Evolutionary conservation across 805 yeast species (phyloP).

Genomic region (Wickerhamiella brachini): DNA sequence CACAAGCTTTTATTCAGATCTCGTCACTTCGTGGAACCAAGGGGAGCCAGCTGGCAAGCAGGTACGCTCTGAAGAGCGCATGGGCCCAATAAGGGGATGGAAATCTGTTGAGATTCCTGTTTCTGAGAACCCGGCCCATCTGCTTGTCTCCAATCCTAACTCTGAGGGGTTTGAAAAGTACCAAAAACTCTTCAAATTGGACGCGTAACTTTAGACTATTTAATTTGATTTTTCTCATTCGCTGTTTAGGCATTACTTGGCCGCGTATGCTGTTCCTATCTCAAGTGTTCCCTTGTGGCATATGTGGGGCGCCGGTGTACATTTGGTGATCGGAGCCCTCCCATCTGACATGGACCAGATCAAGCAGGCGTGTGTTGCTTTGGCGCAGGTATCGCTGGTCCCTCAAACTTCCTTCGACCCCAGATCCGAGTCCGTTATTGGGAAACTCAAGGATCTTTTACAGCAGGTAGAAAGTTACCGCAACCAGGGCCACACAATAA

Average conservation of each 20-base stretch:
- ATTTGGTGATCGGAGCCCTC: too few species aligned
- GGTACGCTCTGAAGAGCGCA: not conserved
- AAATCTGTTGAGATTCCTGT: not conserved
- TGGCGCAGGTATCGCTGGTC: constrained; percentile 13
- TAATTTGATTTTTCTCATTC: not conserved
- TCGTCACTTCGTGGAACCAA: not conserved
- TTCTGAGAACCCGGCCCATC: not conserved
- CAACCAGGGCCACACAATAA: not conserved
- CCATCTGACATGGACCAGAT: constrained; percentile 9
- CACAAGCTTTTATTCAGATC: not conserved
- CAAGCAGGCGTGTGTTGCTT: constrained; percentile 8
- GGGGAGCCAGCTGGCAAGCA: not conserved
- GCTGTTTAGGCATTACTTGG: too few species aligned
- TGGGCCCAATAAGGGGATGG: not conserved
- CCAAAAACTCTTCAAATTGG: not conserved
- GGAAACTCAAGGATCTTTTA: constrained; percentile 2
- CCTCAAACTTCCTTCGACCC: constrained; percentile 9
- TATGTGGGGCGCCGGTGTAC: too few species aligned
- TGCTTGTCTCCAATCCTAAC: not conserved
- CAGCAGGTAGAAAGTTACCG: not conserved
- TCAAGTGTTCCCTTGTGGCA: too few species aligned
- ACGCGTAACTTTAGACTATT: not conserved
- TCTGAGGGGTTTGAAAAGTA: not conserved
- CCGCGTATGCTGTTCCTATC: too few species aligned
- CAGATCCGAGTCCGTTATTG: not conserved